Conservation (phyloP, 345 rosid genomes). For the Salix arbutifolia region DNA sequence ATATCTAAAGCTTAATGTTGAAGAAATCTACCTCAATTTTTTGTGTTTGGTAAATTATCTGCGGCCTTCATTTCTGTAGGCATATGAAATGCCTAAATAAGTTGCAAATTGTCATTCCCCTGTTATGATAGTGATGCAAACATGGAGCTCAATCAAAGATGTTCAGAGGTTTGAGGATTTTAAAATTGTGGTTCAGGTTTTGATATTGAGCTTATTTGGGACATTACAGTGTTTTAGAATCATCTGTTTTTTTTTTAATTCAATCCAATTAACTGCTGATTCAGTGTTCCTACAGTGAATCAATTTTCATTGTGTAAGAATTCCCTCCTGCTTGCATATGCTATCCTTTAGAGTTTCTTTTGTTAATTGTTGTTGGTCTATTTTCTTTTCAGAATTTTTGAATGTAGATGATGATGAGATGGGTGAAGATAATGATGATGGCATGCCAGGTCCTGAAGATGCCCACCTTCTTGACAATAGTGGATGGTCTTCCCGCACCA, state of each 20-base stretch:
- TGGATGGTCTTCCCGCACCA: conserved; percentile 99
- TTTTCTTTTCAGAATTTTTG: conserved; percentile 57
- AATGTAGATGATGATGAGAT: conserved; percentile 85
- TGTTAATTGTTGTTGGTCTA: not conserved
- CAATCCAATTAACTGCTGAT: not conserved
- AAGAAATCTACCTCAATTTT: not conserved
- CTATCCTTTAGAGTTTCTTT: not conserved
- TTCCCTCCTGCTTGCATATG: not conserved
- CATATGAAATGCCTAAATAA: not conserved
- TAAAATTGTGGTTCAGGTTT: not conserved
- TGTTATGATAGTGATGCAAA: not conserved
- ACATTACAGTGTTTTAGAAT: not conserved
- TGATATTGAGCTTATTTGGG: not conserved
- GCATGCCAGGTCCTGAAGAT: conserved; percentile 49
- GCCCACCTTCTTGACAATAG: conserved; percentile 68
- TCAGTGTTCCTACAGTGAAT: not conserved
- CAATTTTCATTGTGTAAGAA: not conserved
- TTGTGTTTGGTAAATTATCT: not conserved
- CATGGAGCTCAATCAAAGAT: not conserved
- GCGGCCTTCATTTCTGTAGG: not conserved
- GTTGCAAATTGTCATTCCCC: not conserved
- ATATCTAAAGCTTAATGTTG: not conserved
- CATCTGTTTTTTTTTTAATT: not conserved
- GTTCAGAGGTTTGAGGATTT: not conserved
- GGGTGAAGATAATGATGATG: conserved; percentile 63